Base-by-base conservation (phyloP, 345 rosid species). In the Sonneratia caseolaris region DNA sequence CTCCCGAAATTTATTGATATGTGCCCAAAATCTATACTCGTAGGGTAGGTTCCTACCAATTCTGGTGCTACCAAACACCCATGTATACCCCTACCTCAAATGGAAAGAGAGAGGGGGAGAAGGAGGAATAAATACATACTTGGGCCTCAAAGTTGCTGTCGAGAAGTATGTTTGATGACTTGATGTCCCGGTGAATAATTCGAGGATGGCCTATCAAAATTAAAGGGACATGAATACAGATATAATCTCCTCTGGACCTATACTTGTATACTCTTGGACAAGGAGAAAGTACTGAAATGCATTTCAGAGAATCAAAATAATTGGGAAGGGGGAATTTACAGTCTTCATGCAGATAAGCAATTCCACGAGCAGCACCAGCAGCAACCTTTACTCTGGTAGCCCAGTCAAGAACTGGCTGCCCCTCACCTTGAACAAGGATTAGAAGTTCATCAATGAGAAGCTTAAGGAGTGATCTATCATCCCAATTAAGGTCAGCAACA, bases 281-380 rank as follows among this genome's bases (percentile, higher is more conserved):
- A 61, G 56, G 64, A 57, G 35, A 57, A 57, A 57, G 32, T 57
- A n/a, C 35, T 57, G 64, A 57, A 57, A 24, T 62, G 66, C 66
- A 32, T 62, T 62, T 62, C 5, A 42, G 66, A 27, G 12, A 13
- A 13, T 32, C 8, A 62, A 35, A 62, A 10, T 62, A 37, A 61
- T 35, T 7, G 38, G 37, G 27, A 62, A 62, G 37, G 35, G 66
- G 79, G 79, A 68, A 80, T 72, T 67, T 92, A 95, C 99, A 95
- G 79, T 95, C 99, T 88, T 95, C 99, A 71, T 95, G 99, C 37
- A 95, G 88, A 76, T 95, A 95, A 42, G 99, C 97, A 64, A 95
- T 85, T 81, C 99, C 99, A 65, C 91, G 97, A 75, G 99, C 99
- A 74, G 99, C 97, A 69, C 98, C 99, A 77, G 91, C 93, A 78